phyloP scores from a whole-genome alignment of 1,139 yeast species.

The Blastobotrys raffinosifermentans region DNA sequence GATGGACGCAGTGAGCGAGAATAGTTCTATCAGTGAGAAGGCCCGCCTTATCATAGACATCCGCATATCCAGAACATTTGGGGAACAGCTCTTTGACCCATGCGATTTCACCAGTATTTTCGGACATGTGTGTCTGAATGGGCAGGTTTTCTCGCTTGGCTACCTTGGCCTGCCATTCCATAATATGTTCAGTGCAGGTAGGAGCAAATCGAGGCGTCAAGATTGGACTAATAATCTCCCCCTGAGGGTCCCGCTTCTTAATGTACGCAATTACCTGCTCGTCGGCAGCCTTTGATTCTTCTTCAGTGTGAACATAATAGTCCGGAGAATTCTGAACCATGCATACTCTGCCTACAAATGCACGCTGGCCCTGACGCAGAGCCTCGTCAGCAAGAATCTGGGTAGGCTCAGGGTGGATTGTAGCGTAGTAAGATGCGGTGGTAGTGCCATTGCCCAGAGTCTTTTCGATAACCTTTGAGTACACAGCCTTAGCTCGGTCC shows the following conservation, averaged over 20 bases:
- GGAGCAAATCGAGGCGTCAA: constrained; percentile 96
- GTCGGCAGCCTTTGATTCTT: constrained; percentile 51
- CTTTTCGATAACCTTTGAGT: constrained; percentile 55
- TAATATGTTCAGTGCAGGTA: constrained; percentile 60
- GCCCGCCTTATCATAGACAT: constrained; percentile 63
- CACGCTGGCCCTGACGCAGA: constrained; percentile 67
- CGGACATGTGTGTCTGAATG: constrained; percentile 86
- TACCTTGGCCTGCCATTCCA: constrained; percentile 58
- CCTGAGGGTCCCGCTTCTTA: constrained; percentile 44
- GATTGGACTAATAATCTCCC: constrained; percentile 56
- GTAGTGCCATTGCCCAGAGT: constrained; percentile 82
- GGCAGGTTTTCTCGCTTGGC: constrained; percentile 50
- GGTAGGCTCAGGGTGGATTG: constrained; percentile 73
- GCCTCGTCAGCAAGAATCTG: constrained; percentile 71
- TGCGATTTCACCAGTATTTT: constrained; percentile 65
- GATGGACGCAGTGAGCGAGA: constrained; percentile 84
- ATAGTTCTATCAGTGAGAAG: constrained; percentile 62
- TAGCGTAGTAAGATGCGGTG: constrained; percentile 85
- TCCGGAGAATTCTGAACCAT: constrained; percentile 74
- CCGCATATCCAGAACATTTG: constrained; percentile 59
- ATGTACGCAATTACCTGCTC: constrained; percentile 54
- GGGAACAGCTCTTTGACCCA: constrained; percentile 78
- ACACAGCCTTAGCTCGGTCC: constrained; percentile 53
- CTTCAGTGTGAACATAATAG: constrained; percentile 59
- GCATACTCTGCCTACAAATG: constrained; percentile 91